Conservation (phyloP, 257 asterid genomes). For the Solanum chaucha region DNA sequence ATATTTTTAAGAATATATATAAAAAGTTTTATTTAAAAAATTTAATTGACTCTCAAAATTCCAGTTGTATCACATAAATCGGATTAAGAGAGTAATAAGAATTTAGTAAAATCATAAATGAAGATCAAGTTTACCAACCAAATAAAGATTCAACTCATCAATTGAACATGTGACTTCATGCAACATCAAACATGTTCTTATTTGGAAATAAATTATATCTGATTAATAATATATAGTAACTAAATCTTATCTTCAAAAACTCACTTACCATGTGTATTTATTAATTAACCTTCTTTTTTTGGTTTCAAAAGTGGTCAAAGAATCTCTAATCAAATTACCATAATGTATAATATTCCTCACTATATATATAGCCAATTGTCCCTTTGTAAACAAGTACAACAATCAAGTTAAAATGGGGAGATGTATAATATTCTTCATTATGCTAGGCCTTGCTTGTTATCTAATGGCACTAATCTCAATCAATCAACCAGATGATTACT, state of each 20-base stretch:
- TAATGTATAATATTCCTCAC: neutral
- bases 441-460: constrained; percentile 9
- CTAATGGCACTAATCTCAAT: neutral
- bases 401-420: constrained; percentile 6
- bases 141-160: neutral
- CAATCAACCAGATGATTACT: neutral
- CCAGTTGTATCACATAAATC: no score
- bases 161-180: neutral
- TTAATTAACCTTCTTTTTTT: neutral
- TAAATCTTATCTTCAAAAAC: neutral
- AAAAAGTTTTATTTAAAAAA: no score
- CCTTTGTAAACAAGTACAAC: neutral
- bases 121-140: neutral
- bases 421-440: constrained; percentile 1
- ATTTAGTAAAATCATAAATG: neutral
- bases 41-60: no score
- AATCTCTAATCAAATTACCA: neutral
- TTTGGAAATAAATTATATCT: neutral
- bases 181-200: neutral
- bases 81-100: neutral
- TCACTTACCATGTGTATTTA: neutral
- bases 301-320: neutral
- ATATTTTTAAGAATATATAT: no score
- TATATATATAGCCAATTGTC: neutral
- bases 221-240: neutral